Evolutionary conservation across 805 yeast genomes (phyloP), one percentile per base, ranked within the genome.

Genomic region (Zygosaccharomyces siamensis): DNA sequence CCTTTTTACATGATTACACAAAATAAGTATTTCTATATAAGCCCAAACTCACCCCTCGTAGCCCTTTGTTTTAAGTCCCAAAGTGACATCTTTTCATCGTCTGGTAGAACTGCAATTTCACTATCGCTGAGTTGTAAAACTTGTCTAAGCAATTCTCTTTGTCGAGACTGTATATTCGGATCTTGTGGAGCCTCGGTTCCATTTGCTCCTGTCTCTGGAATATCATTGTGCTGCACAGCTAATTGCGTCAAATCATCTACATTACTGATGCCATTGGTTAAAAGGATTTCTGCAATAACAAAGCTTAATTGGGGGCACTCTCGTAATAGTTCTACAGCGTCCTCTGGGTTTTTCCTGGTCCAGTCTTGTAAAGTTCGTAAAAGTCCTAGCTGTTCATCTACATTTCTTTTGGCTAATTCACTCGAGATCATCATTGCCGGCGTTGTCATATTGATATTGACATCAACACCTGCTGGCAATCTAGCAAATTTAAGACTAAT

Each of bases 291-390:
- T 2, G 89, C 92, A 26, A 88, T 71, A 0, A 96, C 93, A 64
- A 82, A 89, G 1, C 87, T 71, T 40, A 92, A 71, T 64, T 92
- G 97, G 0, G 97, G 97, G 50, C 82, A 81, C 53, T 79, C 79
- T 24, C 74, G 74, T 14, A 90, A 69, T 30, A 90, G 68, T 36
- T 75, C 76, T 45, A 72, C 76, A 72, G 86, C 81, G 49, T 80
- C 68, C 5, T 72, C 73, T 0, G 87, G 86, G 50, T 82, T 76
- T 24, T 73, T 74, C 3, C 67, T 63, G 2, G 84, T 69, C 80
- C 86, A 79, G 18, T 70, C 63, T 58, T 81, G 78, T 12, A 86
- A 59, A 14, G 46, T 55, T 21, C 47, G 47, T 35, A 67, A 45
- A 11, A 66, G 46, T 2, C 53, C 51, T 16, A 65, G 45, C 47